Percentiles rank a stretch among this genome's conserved stretches.
Evolutionary conservation across 305 asterid species (phyloP).

Genomic region (Fraxinus angustifolia): DNA sequence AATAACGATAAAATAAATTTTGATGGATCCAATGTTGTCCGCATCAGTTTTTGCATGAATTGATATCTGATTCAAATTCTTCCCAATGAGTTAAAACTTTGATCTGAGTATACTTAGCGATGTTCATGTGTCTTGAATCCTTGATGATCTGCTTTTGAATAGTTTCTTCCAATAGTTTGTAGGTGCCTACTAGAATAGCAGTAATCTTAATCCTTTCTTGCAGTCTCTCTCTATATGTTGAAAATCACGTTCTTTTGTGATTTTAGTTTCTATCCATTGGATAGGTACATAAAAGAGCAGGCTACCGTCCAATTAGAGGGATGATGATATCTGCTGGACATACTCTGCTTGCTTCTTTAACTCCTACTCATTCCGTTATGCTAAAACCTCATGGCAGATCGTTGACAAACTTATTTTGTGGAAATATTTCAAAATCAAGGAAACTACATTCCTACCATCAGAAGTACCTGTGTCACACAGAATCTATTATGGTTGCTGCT

Average conservation of each 20-base stretch:
- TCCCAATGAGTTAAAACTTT: not conserved
- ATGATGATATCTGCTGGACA: constrained; percentile 64
- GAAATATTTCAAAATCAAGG: constrained; percentile 42
- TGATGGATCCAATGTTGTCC: too few species aligned
- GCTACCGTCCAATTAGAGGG: constrained; percentile 45
- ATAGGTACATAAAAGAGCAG: constrained; percentile 60
- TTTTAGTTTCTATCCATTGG: constrained; percentile 48
- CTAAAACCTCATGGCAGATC: constrained; percentile 66
- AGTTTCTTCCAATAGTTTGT: not conserved
- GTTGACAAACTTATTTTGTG: constrained; percentile 34
- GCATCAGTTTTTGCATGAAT: not conserved
- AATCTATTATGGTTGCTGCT: constrained; percentile 57
- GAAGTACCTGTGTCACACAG: constrained; percentile 41
- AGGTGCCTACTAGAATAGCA: not conserved
- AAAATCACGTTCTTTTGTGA: constrained; percentile 43
- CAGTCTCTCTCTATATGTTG: constrained; percentile 17
- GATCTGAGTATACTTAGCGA: not conserved
- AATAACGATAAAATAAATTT: too few species aligned
- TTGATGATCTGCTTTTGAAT: not conserved
- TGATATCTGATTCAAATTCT: not conserved
- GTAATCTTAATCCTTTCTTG: not conserved
- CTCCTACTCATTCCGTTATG: constrained; percentile 62
- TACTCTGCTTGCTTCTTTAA: constrained; percentile 69
- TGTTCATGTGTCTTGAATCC: constrained; percentile 4
- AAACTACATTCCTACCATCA: constrained; percentile 31